Base-by-base conservation (phyloP, 2,329 filamentous ascomycete genomes). In the Fusarium odoratissimum region DNA sequence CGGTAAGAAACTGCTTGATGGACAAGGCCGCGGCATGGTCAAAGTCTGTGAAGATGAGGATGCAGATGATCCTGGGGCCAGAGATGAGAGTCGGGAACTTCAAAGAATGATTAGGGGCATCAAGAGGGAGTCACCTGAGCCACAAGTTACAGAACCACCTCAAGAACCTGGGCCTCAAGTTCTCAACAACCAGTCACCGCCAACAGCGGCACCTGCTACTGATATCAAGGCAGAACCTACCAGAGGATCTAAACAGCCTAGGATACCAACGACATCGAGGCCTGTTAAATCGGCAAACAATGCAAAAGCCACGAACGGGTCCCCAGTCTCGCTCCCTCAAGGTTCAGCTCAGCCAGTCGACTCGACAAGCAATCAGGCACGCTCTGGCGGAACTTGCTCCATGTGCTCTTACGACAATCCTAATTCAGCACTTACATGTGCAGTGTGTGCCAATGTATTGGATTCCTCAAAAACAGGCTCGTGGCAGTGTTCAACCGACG, bases 41-140 rank as follows among this genome's bases (percentile, higher is more conserved):
- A 92, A 89, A 75, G 90, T 96, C 2, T 96, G 94, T 78, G 91
- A 91, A 69, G 91, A 92, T 48, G 92, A 94, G 85, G 60, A 84
- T 41, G 76, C 76, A 6, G 86, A 88, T 41, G 90, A 92, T 49
- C 70, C 76, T 7, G 78, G 73, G 11, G 82, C 80, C 8, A 76
- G 60, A 30, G 77, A 77, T 23, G 82, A 97, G 80, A 83, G 94
- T 75, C 84, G 86, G 19, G 93, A 97, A 79, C 83, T 96, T 57
- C 86, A 87, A 58, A 84, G 83, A 23, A 77, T 83, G 56, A 78
- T 83, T 30, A 67, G 73, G 33, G 60, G 67, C 45, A 66, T 78
- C 30, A 80, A 79, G 40, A 65, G 55, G 28, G 77, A 79, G 45
- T 63, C 73, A 0, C 65, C 64, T 2, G 67, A 65, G 14, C 25